A percentile compares a stretch with the other conserved stretches of the same genome.
Evolutionary conservation across 352 stramenopile genomes (phyloP).

Genomic region (Pelagophyceae sp.): DNA sequence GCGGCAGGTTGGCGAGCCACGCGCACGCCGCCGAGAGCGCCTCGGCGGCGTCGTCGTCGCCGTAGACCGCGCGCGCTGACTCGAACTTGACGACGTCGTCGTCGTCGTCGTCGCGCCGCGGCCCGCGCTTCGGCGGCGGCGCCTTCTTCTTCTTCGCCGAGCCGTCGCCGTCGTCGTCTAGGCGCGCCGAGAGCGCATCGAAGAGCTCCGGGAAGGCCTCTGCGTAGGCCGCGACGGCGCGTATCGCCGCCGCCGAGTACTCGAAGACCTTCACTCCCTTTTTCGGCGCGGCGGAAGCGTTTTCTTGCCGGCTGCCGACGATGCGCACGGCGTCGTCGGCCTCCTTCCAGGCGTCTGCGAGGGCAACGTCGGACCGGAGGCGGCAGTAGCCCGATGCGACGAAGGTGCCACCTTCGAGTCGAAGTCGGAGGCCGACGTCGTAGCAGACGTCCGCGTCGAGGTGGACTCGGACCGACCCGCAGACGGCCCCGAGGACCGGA

Average conservation of each 20-base stretch:
- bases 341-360: not conserved
- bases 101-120: constrained; percentile 22
- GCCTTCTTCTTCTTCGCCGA: constrained; percentile 31
- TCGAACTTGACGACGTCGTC: constrained; percentile 11
- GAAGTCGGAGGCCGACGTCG: not conserved
- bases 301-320: constrained; percentile 23
- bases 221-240: constrained; percentile 82
- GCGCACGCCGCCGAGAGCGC: constrained; percentile 68
- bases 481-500: not conserved
- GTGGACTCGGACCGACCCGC: not conserved
- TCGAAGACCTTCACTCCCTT: constrained; percentile 55
- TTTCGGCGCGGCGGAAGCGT: constrained; percentile 35
- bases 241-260: constrained; percentile 87
- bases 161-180: constrained; percentile 23
- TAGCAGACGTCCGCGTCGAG: constrained; percentile 24
- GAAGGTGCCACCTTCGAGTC: not conserved
- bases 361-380: not conserved
- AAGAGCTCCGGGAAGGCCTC: constrained; percentile 85
- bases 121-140: too few species aligned
- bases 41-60: constrained; percentile 48
- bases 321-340: constrained; percentile 45
- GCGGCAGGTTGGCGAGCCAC: constrained; percentile 81
- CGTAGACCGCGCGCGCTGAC: not conserved
- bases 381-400: constrained; percentile 5
- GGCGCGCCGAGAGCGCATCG: constrained; percentile 37